phyloP scores from a whole-genome alignment of 257 asterid genomes.

The Fraxinus anomala region DNA sequence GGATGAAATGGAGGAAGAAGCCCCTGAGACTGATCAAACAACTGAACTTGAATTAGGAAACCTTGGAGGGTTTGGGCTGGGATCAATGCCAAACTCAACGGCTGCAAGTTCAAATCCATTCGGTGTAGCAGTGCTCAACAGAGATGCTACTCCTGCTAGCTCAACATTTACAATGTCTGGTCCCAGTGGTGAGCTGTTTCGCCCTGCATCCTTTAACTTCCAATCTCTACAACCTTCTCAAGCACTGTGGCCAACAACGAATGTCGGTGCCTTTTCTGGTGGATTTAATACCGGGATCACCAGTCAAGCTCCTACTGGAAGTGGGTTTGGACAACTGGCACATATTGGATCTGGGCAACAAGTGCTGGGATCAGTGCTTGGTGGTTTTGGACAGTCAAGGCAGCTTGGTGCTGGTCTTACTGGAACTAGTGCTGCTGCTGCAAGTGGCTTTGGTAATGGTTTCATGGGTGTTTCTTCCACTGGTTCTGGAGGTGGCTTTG shows the following conservation, averaged over 20 bases:
- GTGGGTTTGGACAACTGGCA: constrained; percentile 84
- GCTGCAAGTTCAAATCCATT: constrained; percentile 67
- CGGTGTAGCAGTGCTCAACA: constrained; percentile 45
- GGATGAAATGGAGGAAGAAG: constrained; percentile 99
- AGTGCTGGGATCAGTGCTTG: constrained; percentile 88
- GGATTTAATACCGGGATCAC: constrained; percentile 52
- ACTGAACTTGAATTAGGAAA: constrained; percentile 52
- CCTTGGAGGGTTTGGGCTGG: constrained; percentile 74
- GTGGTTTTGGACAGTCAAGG: constrained; percentile 94
- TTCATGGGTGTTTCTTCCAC: constrained; percentile 37
- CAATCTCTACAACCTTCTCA: constrained; percentile 57
- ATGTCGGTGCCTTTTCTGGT: constrained; percentile 45
- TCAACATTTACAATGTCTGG: constrained; percentile 45
- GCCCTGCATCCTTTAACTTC: constrained; percentile 86
- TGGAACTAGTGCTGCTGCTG: constrained; percentile 59
- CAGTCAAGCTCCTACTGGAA: constrained; percentile 49
- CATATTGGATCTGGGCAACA: constrained; percentile 80
- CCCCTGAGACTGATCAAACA: constrained; percentile 67
- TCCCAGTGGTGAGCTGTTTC: constrained; percentile 71
- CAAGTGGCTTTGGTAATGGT: constrained; percentile 53
- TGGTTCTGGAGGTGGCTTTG: constrained; percentile 61
- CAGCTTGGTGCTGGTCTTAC: constrained; percentile 78
- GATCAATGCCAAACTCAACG: constrained; percentile 47
- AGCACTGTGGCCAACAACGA: constrained; percentile 44
- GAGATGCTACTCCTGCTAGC: constrained; percentile 40